Evolutionary conservation across 2,329 filamentous ascomycete genomes (phyloP), one percentile per base, ranked within the genome.

Genomic region (Colletotrichum tropicicola): DNA sequence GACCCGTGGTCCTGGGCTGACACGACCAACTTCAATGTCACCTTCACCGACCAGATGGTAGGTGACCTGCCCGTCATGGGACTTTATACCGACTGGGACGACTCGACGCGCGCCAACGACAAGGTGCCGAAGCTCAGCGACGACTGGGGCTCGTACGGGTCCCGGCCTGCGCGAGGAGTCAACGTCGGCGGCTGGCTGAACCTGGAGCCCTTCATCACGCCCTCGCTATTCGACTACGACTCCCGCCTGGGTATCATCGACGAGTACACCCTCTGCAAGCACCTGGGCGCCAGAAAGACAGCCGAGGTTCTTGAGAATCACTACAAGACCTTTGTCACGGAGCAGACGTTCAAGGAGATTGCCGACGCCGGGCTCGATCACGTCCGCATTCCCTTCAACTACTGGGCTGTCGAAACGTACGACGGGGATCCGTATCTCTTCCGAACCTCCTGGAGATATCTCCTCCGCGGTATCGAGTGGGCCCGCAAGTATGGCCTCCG

Each of bases 141-240:
- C 66, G 72, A 83, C 1, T 98, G 95, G 86, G 89, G 89, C 6
- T 82, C 90, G 2, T 99, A 98, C 71, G 87, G 89, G 2, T 88
- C 87, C 21, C 89, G 85, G 58, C 94, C 94, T 2, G 93, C 97
- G 23, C 89, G 95, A 6, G 96, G 96, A 1, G 93, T 98, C 35
- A 98, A 97, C 72, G 76, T 98, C 1, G 96, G 96, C 53, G 96
- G 96, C 12, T 99, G 96, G 96, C 86, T 99, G 2, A 92, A 91
- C 3, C 81, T 99, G 12, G 96, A 99, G 73, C 96, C 96, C 0
- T 98, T 97, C 76, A 98, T 99, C 74, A 95, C 93, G 4, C 96
- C 96, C 0, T 98, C 94, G 0, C 85, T 97, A 25, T 99, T 99
- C 79, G 80, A 88, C 66, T 86, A 85, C 67, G 93, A 91, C 74